Base-by-base conservation (phyloP, 495 filamentous ascomycete species). In the Filosporella fistucella region DNA sequence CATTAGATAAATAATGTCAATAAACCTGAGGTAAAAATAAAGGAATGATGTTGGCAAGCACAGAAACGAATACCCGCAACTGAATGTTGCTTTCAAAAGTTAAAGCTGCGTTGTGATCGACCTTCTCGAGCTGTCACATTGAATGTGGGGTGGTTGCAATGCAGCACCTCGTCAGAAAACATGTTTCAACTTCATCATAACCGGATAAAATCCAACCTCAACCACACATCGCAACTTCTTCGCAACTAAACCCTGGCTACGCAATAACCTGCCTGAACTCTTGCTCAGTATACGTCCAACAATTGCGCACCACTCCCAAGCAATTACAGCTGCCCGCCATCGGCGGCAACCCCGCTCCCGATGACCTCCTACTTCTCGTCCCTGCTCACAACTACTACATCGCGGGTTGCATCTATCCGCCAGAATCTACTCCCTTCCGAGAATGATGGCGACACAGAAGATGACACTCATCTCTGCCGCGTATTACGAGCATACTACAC, bases 401-500 rank as follows among this genome's bases (percentile, higher is more conserved):
- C 83, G 26, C 80, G 84, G 52, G 88, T 94, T 65, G 85, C 77
- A 63, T 84, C 84, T 55, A 77, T 96, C 52, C 87, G 88, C 49
- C 81, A 84, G 28, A 83, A 81, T 24, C 83, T 93, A 63, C 83
- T 90, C 45, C 68, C 75, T 46, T 75, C 81, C 58, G 91, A 94
- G 63, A 76, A 82, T 47, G 91, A 95, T 68, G 87, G 86, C 52
- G 91, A 96, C 59, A 93, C 89, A 47, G 89, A 94, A 68, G 90
- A 96, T 68, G 86, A 93, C 70, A 91, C 89, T 1, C 89, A 96
- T 68, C 83, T 98, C 61, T 91, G 88, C 68, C 86, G 91, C 61
- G 91, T 95, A 12, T 81, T 98, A n/a, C 86, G 93, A 42, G 85
- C 81, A 47, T 95, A 97, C 74, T 98, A 98, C 71, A 80, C 69